These are phyloP conservation scores for Dicorynia guianensis DNA, from an alignment of 306 rosid species.

Conservation along the genomic window DNA sequence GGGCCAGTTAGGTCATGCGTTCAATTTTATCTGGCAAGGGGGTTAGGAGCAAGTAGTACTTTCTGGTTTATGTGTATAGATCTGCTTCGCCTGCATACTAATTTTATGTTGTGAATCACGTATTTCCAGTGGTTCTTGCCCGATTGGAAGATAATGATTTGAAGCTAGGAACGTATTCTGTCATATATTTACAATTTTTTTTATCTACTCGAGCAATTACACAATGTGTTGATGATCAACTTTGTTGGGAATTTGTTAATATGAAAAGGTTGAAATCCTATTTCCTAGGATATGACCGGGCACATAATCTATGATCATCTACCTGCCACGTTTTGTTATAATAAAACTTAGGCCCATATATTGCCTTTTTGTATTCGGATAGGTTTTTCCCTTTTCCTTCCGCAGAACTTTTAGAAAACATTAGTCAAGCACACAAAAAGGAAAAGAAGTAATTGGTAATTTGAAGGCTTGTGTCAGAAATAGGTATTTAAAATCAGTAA, in stretches of 20 bases:
- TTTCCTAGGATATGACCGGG: neutral
- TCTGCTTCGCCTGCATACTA: conserved; percentile 6
- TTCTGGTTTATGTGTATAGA: conserved; percentile 31
- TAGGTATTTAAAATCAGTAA: no score
- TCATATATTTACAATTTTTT: no score
- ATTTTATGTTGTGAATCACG: neutral
- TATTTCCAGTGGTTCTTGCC: neutral
- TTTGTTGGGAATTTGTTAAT: neutral
- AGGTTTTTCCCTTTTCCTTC: no score
- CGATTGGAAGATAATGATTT: conserved; percentile 32
- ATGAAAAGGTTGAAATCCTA: neutral
- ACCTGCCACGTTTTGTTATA: neutral
- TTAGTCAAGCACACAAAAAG: no score
- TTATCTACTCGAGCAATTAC: neutral
- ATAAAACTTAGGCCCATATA: no score
- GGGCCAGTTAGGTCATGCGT: neutral
- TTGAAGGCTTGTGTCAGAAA: no score
- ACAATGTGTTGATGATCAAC: conserved; percentile 11
- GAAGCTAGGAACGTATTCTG: neutral
- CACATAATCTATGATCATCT: neutral
- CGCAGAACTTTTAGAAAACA: no score
- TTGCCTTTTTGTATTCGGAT: no score
- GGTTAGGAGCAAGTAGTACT: neutral
- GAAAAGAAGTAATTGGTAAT: no score
- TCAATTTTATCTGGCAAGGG: conserved; percentile 1